phyloP scores from a whole-genome alignment of 2,329 filamentous ascomycete species.

The Cercospora sojina region DNA sequence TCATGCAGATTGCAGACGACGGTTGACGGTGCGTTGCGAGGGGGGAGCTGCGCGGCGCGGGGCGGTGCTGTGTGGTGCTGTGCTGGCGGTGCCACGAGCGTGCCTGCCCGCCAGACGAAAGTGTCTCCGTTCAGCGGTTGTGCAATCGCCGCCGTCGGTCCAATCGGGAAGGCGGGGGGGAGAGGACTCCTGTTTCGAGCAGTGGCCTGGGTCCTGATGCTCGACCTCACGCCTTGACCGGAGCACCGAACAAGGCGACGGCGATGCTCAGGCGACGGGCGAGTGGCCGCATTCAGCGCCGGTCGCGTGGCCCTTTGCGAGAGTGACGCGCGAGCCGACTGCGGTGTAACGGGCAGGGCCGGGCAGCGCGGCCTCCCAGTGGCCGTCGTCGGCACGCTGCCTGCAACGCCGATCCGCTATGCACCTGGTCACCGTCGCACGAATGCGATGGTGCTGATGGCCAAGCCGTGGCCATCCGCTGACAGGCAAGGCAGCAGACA shows the following conservation, averaged over 20 bases:
- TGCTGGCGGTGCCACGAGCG: neutral
- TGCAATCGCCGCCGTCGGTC: neutral
- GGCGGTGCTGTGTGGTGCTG: neutral
- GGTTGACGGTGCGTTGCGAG: neutral
- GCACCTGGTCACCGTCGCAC: slow-evolving; percentile 28
- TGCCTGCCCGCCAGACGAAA: neutral
- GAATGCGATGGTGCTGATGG: slow-evolving; percentile 18
- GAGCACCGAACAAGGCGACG: neutral
- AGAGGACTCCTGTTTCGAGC: neutral
- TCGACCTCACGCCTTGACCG: neutral
- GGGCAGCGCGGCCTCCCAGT: slow-evolving; percentile 12
- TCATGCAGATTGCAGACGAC: neutral
- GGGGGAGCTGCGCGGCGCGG: neutral
- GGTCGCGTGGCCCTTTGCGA: slow-evolving; percentile 11
- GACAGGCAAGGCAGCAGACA: neutral
- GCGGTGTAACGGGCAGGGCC: slow-evolving; percentile 11
- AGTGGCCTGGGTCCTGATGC: neutral
- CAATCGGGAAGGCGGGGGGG: neutral
- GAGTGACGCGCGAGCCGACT: slow-evolving; percentile 8
- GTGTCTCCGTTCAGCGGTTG: slow-evolving; percentile 4
- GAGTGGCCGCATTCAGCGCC: neutral
- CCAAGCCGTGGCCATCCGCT: slow-evolving; percentile 19
- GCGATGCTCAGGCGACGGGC: slow-evolving; percentile 3
- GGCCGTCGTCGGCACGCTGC: slow-evolving; percentile 8
- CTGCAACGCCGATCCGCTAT: slow-evolving; percentile 8